Conservation (phyloP, 306 rosid species). For the Luffa aegyptiaca region DNA sequence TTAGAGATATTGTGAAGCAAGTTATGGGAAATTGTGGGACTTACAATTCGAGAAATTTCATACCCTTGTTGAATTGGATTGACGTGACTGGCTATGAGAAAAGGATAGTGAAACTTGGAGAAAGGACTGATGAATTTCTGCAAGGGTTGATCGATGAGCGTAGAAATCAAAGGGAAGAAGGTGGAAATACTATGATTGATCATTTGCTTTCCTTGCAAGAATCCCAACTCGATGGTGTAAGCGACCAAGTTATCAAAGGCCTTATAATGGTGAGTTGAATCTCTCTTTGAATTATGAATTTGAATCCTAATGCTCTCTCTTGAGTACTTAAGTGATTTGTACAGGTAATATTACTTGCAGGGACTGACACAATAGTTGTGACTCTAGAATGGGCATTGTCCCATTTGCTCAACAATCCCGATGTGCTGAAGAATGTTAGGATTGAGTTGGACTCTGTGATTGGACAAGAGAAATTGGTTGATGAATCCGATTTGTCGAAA, state of each 20-base stretch:
- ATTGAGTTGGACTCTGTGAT: neutral
- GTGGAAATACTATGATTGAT: slow-evolving; percentile 30
- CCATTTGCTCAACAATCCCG: neutral
- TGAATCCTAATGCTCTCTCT: neutral
- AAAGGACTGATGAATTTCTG: slow-evolving; percentile 12
- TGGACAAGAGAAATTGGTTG: neutral
- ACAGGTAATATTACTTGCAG: neutral
- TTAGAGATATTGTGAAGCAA: slow-evolving; percentile 1
- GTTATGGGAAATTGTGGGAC: neutral
- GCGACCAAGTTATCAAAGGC: slow-evolving; percentile 54
- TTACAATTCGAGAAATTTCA: neutral
- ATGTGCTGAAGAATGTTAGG: neutral
- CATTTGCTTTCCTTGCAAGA: slow-evolving; percentile 38
- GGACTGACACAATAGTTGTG: neutral
- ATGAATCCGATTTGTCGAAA: neutral
- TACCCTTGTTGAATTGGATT: neutral
- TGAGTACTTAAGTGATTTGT: neutral
- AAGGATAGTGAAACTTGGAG: neutral
- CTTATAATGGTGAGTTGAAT: slow-evolving; percentile 2
- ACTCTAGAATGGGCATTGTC: too few species aligned
- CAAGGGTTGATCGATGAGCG: slow-evolving; percentile 52
- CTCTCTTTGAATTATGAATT: neutral
- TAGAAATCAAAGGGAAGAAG: slow-evolving; percentile 13
- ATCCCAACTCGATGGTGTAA: slow-evolving; percentile 38
- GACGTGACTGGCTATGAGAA: neutral